Percentiles rank a stretch among this genome's conserved stretches.
phyloP scores from a whole-genome alignment of 495 filamentous ascomycete species.

The Xylaria bambusicola region DNA sequence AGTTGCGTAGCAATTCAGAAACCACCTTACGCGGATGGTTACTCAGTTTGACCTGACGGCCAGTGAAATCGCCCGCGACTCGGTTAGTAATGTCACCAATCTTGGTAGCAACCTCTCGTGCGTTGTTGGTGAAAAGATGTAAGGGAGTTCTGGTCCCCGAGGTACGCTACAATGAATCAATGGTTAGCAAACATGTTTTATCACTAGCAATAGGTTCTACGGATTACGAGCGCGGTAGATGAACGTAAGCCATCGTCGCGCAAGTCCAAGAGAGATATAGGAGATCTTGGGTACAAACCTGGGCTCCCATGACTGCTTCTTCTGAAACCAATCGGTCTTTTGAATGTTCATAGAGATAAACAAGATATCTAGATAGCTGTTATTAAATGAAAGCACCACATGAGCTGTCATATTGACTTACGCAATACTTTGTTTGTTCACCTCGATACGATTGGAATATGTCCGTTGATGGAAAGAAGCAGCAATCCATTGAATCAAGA shows the following conservation, averaged over 20 bases:
- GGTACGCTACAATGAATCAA: too few relatives aligned
- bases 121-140: slow-evolving; percentile 66
- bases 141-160: slow-evolving; percentile 73
- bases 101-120: slow-evolving; percentile 70
- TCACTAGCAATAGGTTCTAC: too few relatives aligned
- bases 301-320: slow-evolving; percentile 60
- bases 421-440: slow-evolving; percentile 87
- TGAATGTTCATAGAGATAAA: slow-evolving; percentile 81
- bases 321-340: slow-evolving; percentile 70
- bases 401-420: slow-evolving; percentile 26
- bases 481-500: slow-evolving; percentile 92
- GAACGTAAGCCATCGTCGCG: too few relatives aligned
- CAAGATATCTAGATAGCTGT: slow-evolving; percentile 55
- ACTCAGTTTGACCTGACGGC: slow-evolving; percentile 69
- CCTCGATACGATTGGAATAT: slow-evolving; percentile 86
- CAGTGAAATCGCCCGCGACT: slow-evolving; percentile 94
- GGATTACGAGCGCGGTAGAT: too few relatives aligned
- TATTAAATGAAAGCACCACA: slow-evolving; percentile 13
- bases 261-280: too few relatives aligned
- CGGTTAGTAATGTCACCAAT: slow-evolving; percentile 88
- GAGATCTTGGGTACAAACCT: background rate
- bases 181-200: too few relatives aligned
- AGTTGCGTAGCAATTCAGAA: slow-evolving; percentile 72
- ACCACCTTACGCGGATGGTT: slow-evolving; percentile 83
- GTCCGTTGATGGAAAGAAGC: slow-evolving; percentile 90